phyloP scores from a whole-genome alignment of 371 early-diverging fungal genomes.

The Vairimorpha necatrix region DNA sequence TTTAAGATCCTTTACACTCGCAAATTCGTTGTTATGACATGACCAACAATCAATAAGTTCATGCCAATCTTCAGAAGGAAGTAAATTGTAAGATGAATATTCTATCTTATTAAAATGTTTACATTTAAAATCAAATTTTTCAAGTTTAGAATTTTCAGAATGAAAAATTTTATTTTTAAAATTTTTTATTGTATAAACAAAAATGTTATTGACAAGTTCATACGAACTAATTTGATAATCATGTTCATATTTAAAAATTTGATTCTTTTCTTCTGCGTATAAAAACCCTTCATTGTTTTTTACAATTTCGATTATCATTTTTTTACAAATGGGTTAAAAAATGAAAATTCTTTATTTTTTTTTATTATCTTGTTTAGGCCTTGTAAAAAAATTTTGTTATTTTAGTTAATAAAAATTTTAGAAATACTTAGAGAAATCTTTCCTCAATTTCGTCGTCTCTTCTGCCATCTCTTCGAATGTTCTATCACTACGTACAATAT shows the following conservation, averaged over 20 bases:
- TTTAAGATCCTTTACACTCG: constrained; percentile 42
- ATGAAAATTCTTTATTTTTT: neutral
- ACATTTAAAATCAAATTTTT: constrained; percentile 29
- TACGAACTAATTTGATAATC: neutral
- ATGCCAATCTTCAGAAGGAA: constrained; percentile 63
- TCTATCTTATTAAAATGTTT: constrained; percentile 38
- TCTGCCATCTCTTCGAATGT: constrained; percentile 44
- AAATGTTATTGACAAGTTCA: neutral
- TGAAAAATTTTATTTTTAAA: neutral
- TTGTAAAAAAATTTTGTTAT: neutral
- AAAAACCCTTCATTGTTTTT: neutral
- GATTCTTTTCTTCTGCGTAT: neutral
- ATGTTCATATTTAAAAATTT: neutral
- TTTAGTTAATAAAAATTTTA: neutral
- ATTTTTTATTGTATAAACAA: neutral
- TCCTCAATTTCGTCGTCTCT: constrained; percentile 32
- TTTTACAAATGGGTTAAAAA: neutral
- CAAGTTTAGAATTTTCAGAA: neutral
- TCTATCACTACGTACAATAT: constrained; percentile 30
- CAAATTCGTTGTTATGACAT: constrained; percentile 64
- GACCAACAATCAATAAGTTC: constrained; percentile 64
- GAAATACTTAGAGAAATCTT: constrained; percentile 15
- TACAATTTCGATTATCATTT: neutral
- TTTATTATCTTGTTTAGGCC: neutral
- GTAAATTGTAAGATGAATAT: constrained; percentile 26